Base-by-base conservation (phyloP, 2,329 filamentous ascomycete genomes). In the Penicillium fuscoglaucum region DNA sequence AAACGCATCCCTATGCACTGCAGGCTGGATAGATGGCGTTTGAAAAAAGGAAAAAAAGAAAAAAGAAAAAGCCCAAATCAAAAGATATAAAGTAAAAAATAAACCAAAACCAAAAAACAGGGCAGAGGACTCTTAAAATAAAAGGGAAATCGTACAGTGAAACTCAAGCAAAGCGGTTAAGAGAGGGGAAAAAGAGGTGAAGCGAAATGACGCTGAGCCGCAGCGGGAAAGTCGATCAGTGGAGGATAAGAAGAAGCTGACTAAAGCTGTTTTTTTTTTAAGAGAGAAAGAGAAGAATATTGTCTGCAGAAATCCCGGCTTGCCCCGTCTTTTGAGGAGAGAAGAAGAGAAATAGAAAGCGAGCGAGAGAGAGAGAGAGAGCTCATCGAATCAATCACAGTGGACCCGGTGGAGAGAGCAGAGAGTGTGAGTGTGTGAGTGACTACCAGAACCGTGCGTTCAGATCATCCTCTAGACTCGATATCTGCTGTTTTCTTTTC, bases 361-460 rank as follows among this genome's bases (percentile, higher is more conserved):
- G 68, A 72, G 66, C 64, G 66, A 70, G 67, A 70, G 70, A 70
- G 67, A 70, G 70, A 69, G 70, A 69, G 10, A 33, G 28, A 33
- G 39, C 7, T 4, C 21, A 24, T 52, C 47, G 54, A 56, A 56
- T 56, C 54, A 56, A 57, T 57, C 55, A 57, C 55, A 57, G 55
- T 57, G 55, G 55, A 54, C 41, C 54, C 40, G 21, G 54, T 52
- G 47, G 47, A 52, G 53, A 41, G 33, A 47, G 19, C 46, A 41
- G 33, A 47, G 19, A 49, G 31, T 24, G 45, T 24, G 45, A 4
- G 45, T 21, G 44, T 12, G 46, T 37, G 31, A 49, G 35, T 15
- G 50, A 44, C 50, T 50, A 43, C 37, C 33, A 56, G 54, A 52
- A 56, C 54, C 54, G 54, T 57, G 55, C 55, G 55, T 57, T 57